Base-by-base conservation (phyloP, 2,329 filamentous ascomycete species). In the Pseudovirgaria hyperparasitica region DNA sequence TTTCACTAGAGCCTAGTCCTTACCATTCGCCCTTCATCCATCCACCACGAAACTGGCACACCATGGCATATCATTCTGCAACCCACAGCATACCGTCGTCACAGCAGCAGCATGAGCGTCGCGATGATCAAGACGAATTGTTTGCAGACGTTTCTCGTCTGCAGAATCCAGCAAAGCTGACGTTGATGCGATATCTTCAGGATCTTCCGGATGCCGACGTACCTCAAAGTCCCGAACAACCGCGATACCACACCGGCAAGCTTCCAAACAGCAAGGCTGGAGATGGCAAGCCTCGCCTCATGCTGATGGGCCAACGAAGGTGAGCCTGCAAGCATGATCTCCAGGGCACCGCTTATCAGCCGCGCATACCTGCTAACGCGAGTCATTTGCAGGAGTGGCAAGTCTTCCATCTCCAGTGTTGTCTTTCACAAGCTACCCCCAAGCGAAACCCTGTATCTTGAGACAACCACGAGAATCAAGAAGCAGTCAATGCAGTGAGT, bases 361-460 rank as follows among this genome's bases (percentile, higher is more conserved):
- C 11, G 16, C 11, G 21, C 19, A 12, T 9, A 26, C 19, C 26
- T 41, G 19, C 37, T 28, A 20, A 8, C 19, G 23, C 16, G 24
- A n/a, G n/a, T n/a, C n/a, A n/a, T n/a, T n/a, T 38, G 15, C 40
- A 98, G 90, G 61, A 94, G 86, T 49, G 90, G 90, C 34, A 98
- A 98, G 53, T 96, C 90, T 1, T 98, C 90, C 5, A 96, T 98
- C 50, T 90, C 86, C 15, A 96, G 85, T 47, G 92, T 98, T 25
- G 87, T 98, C n/a, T 96, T 98, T 47, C 86, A 96, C 57, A 98
- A 98, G 53, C 76, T 96, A 48, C 84, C 87, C 3, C 86, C 90
- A 2, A 92, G 82, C 42, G 92, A 98, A 60, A 96, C 90, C 0
- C 61, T 98, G 10, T 98, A 93, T 45, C 69, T 98, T 11, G 90